These are phyloP conservation scores for Isoetes taiwanensis DNA, from an alignment of 75 land plant genomes.

Conservation along the genomic window DNA sequence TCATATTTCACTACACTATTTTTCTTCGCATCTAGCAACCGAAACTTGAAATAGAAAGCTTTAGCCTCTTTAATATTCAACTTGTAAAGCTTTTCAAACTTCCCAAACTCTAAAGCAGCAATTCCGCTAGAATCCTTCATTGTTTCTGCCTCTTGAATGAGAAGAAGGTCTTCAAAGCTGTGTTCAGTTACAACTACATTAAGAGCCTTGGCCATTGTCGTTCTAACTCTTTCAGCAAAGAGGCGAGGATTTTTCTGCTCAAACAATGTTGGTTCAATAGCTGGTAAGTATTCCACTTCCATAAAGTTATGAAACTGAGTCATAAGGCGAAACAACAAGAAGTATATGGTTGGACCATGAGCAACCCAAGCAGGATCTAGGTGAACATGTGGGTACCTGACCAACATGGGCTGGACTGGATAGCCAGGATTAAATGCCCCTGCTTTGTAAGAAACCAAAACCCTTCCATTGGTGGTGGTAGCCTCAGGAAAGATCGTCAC, in stretches of 20 bases:
- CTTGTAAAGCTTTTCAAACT: conserved; percentile 14
- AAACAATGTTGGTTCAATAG: conserved; percentile 8
- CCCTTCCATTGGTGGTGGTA: conserved; percentile 22
- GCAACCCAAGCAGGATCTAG: conserved; percentile 24
- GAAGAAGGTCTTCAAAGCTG: conserved; percentile 12
- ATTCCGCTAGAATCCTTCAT: conserved; percentile 2
- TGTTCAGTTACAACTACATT: conserved; percentile 16
- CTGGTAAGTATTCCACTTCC: conserved; percentile 25
- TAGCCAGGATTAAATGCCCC: conserved; percentile 22
- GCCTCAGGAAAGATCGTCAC: conserved; percentile 27
- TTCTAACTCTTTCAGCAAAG: conserved; percentile 17
- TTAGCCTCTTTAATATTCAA: conserved; percentile 17
- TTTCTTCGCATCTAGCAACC: conserved; percentile 4
- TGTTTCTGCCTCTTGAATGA: conserved; percentile 17
- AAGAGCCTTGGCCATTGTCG: conserved; percentile 17
- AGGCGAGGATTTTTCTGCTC: conserved; percentile 11
- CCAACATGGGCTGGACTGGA: conserved; percentile 19
- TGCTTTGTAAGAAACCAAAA: conserved; percentile 15
- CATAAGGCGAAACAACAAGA: conserved; percentile 20
- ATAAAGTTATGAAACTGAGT: conserved; percentile 25
- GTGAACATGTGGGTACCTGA: conserved; percentile 21
- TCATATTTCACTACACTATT: too few species aligned
- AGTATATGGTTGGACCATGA: conserved; percentile 7
- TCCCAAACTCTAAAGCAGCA: conserved; percentile 13
- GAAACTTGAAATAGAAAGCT: conserved; percentile 11